phyloP scores from a whole-genome alignment of 192 early-diverging fungal genomes.

The Coemansia sp. region DNA sequence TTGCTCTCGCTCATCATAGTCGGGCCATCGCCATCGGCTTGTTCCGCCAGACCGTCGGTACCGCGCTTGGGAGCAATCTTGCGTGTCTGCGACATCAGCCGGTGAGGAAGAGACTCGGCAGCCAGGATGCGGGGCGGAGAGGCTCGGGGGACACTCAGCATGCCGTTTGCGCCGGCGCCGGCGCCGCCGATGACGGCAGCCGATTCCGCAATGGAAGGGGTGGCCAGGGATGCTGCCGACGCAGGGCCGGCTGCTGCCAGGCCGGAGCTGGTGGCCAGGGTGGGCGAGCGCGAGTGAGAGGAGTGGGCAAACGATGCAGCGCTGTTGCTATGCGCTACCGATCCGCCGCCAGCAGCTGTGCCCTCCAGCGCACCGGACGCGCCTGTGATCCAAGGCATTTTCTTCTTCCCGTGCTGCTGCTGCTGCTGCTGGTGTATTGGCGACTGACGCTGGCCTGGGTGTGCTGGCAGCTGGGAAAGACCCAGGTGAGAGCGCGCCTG shows the following conservation, averaged over 20 bases:
- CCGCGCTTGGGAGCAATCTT: constrained; percentile 52
- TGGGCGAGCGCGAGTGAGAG: constrained; percentile 6
- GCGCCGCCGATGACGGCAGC: background rate
- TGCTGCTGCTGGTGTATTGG: constrained; percentile 7
- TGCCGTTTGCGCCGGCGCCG: background rate
- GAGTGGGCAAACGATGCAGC: background rate
- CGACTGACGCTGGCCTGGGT: constrained; percentile 5
- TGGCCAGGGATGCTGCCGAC: background rate
- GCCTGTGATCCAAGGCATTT: constrained; percentile 1
- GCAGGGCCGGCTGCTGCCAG: background rate
- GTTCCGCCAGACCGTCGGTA: constrained; percentile 7
- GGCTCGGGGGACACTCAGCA: constrained; percentile 35
- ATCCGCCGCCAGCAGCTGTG: background rate
- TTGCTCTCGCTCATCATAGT: constrained; percentile 37
- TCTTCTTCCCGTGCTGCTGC: background rate
- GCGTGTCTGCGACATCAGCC: constrained; percentile 10
- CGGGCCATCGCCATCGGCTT: constrained; percentile 16
- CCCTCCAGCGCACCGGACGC: background rate
- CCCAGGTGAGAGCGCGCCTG: constrained; percentile 12
- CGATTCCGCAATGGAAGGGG: too few species aligned
- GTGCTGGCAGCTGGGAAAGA: background rate
- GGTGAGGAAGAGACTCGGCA: constrained; percentile 34
- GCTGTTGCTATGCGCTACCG: background rate
- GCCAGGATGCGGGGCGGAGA: constrained; percentile 30
- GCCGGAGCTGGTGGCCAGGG: background rate